phyloP scores from a whole-genome alignment of 352 stramenopile genomes.

The Pythium folliculosum region DNA sequence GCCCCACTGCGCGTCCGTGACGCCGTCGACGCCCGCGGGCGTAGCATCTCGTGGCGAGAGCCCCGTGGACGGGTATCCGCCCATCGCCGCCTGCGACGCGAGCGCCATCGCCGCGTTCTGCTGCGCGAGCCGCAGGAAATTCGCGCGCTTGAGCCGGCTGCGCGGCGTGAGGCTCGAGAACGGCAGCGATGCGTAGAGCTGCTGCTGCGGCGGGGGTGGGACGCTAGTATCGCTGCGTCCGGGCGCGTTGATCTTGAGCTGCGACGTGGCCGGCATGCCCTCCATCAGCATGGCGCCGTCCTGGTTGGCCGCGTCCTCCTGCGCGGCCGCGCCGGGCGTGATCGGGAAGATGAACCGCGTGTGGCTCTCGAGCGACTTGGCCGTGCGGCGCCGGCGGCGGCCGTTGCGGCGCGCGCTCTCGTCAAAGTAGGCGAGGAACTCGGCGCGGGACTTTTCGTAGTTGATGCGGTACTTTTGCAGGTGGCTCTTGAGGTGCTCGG shows the following conservation, averaged over 20 bases:
- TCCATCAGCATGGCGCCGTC: neutral
- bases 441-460: slow-evolving; percentile 79
- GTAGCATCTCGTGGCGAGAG: neutral
- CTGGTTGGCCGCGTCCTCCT: neutral
- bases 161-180: slow-evolving; percentile 11
- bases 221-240: no score
- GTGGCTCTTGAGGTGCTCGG: slow-evolving; percentile 87
- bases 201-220: no score
- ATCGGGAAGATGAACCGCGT: no score
- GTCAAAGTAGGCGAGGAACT: slow-evolving; percentile 88
- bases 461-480: slow-evolving; percentile 90
- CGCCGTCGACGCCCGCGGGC: neutral
- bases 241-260: slow-evolving; percentile 2
- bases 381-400: slow-evolving; percentile 29
- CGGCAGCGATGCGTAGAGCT: slow-evolving; percentile 7
- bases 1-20: no score
- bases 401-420: slow-evolving; percentile 65
- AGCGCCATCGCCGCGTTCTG: slow-evolving; percentile 4
- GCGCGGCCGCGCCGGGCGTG: no score
- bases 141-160: slow-evolving; percentile 5
- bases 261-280: neutral
- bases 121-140: neutral
- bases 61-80: neutral
- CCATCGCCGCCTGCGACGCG: neutral
- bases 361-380: no score